phyloP scores from a whole-genome alignment of 192 early-diverging fungal species.

The Chytriomyces sp. region DNA sequence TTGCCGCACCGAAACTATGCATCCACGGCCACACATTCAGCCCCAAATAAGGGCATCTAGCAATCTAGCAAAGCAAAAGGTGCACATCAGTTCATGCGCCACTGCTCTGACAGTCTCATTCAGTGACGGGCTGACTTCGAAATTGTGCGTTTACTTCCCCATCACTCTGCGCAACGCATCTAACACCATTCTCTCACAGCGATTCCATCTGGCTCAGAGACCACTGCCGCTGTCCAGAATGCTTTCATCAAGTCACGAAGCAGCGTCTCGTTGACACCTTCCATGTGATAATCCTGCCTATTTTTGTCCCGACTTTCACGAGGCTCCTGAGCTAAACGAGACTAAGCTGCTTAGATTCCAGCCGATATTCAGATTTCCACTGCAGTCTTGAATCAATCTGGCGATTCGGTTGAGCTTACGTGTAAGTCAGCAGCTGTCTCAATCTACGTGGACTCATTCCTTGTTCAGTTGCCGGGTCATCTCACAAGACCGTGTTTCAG shows the following conservation, averaged over 20 bases:
- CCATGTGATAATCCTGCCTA: conserved; percentile 33
- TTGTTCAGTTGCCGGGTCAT: conserved; percentile 29
- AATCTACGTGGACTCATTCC: background rate
- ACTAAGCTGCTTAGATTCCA: conserved; percentile 49
- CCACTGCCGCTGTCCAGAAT: conserved; percentile 78
- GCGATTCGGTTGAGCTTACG: conserved; percentile 25
- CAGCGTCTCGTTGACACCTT: conserved; percentile 79
- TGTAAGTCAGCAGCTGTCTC: conserved; percentile 20
- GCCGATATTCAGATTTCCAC: conserved; percentile 40
- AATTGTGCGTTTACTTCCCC: background rate
- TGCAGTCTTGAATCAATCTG: conserved; percentile 10
- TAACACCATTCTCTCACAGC: conserved; percentile 33
- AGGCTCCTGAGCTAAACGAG: conserved; percentile 61
- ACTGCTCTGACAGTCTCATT: background rate
- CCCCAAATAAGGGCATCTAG: too few relatives aligned
- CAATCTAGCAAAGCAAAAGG: too few relatives aligned
- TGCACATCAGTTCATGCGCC: too few relatives aligned
- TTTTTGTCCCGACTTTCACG: background rate
- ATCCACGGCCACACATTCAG: too few relatives aligned
- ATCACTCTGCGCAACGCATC: background rate
- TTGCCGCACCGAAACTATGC: too few relatives aligned
- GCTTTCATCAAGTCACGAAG: conserved; percentile 77
- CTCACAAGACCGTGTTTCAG: conserved; percentile 63
- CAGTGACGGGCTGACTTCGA: background rate
- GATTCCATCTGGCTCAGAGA: conserved; percentile 83